Base-by-base conservation (phyloP, 768 basidiomycete genomes). In the Paxillus rubicundulus region DNA sequence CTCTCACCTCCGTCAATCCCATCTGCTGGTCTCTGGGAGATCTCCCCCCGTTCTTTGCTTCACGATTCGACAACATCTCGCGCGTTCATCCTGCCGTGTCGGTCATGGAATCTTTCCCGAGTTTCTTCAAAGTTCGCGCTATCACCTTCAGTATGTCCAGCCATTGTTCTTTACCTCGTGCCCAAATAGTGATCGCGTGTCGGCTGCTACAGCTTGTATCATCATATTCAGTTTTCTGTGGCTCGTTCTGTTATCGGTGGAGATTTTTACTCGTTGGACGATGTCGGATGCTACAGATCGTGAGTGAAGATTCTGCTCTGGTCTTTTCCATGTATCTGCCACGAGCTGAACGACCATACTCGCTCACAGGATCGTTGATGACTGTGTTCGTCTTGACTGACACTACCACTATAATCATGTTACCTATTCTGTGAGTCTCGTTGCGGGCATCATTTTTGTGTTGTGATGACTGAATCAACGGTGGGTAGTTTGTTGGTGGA, bases 181-280 rank as follows among this genome's bases (percentile, higher is more conserved):
- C 42, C 30, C 24, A 27, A 37, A 24, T 39, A 32, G 33, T 40
- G 20, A 48, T 27, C 14, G 28, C 21, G 2, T 38, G 17, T 47
- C 21, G 20, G n/a, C 12, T 43, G 5, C 45, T 32, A 2, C 32
- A 84, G 82, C 70, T 1, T 68, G 72, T 49, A 75, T 78, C 34
- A 67, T 73, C 34, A 38, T 77, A 49, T 54, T 77, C 16, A 74
- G 76, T 60, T 70, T 84, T 52, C 45, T 80, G 38, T 84, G 80
- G 78, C 71, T 73, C 32, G 63, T 75, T 16, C 53, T 82, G 47
- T 61, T 82, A 32, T 81, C 69, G 45, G 61, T 82, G 10, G 70
- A 77, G 47, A 57, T 76, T 3, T 83, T 72, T 52, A 54, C 70
- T 32, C 72, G 77, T 43, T 81, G 81, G 78, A 72, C 72, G 33